Evolutionary conservation across 2,329 filamentous ascomycete species (phyloP), one percentile per base, ranked within the genome.

Genomic region (Graphilbum fragrans): DNA sequence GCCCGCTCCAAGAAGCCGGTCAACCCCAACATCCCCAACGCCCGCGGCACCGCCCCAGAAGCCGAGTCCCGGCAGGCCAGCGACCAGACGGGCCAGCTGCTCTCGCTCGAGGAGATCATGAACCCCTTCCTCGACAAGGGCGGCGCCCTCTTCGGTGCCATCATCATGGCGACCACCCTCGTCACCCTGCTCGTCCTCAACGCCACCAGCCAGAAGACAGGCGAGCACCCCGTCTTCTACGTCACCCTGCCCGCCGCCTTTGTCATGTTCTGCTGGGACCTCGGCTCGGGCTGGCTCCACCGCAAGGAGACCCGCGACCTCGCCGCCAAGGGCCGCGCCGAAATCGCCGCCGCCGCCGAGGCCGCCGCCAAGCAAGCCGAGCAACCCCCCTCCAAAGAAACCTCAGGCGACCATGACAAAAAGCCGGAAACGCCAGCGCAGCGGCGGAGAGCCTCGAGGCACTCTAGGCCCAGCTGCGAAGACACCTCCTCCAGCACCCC

Each of bases 1-100:
- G 65, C 64, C 5, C 72, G 61, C 48, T 59, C 55, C 2, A 71
- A 65, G 46, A 67, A 69, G 18, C 80, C 81, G 0, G 69, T 82
- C 7, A 86, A 86, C 41, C 81, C 81, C 0, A 85, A 85, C 45
- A 85, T 86, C 38, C 82, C 80, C 0, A 62, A 77, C 42, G 73
- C 74, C 1, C 65, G 75, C 46, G 71, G 72, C n/a, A 65, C 58
- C 2, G 63, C 66, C 0, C 69, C 72, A 8, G 70, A 74, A 35
- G 62, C 71, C 39, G 70, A 73, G 8, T 60, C 64, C 5, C 49
- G 56, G 9, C 53, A 59, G 9, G 55, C 58, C n/a, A 61, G 67
- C 23, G 59, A 67, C 8, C 69, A 76, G 22, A 58, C 73, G 43
- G 65, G 59, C 3, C 70, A 80, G 47, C 57, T 72, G 1, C 58